Base-by-base conservation (phyloP, 2,329 filamentous ascomycete genomes). In the Aspergillus jensenii region DNA sequence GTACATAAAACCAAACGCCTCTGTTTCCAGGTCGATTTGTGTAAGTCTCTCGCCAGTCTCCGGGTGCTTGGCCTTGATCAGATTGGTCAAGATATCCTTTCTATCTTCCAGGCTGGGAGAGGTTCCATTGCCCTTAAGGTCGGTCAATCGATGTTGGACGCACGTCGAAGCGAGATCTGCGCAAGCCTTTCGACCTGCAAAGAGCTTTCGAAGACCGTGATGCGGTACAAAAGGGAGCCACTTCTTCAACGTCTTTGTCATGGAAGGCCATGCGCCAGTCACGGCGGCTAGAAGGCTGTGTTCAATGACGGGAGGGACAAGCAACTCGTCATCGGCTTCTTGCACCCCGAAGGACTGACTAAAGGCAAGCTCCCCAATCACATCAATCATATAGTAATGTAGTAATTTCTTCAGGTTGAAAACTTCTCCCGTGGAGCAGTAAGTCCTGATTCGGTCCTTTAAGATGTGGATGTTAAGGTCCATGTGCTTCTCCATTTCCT, bases 1-100 rank as follows among this genome's bases (percentile, higher is more conserved):
- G 9, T 63, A 73, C 72, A 76, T 73, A 49, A 74, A 73, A 1
- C 69, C 73, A 62, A 75, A 76, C 3, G 72, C 72, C 48, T 76
- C 72, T 0, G 73, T 70, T 51, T 73, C 68, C 1, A 76, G 57
- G 31, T 76, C 73, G 2, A 39, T 53, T 40, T 66, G 62, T 1
- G 63, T 66, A n/a, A 76, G 59, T 2, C 43, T 55, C 33, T 67
- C 65, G 0, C 73, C 72, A 1, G 72, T 75, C n/a, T 75, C 71
- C 1, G 74, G 74, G 52, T 75, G 58, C 23, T 65, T 71, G 1
- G 74, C 72, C 14, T 67, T n/a, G 8, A 76, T 74, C n/a, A 76
- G 52, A 53, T 68, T 72, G 0, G 72, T 75, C 7, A 76, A 25
- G 11, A 47, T 47, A 47, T 33, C 45, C 27, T 47, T 47, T 31